phyloP scores from a whole-genome alignment of 1,284 basidiomycete genomes.

The Wallemia hederae region DNA sequence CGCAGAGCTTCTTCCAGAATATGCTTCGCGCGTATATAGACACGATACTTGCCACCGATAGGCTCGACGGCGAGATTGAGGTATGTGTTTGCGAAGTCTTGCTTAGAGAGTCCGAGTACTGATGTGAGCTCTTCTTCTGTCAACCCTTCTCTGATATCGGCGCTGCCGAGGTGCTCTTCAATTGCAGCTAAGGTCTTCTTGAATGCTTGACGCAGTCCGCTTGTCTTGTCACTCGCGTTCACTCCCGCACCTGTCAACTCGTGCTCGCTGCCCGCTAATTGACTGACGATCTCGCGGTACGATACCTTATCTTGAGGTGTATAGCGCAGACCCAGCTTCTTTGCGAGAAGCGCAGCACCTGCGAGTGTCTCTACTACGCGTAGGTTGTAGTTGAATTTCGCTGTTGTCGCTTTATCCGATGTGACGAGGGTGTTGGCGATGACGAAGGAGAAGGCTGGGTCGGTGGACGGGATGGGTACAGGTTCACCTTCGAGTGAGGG shows the following conservation, averaged over 20 bases:
- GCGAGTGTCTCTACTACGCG: slow-evolving; percentile 60
- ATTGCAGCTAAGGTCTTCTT: slow-evolving; percentile 23
- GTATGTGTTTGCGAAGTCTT: slow-evolving; percentile 33
- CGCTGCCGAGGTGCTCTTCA: slow-evolving; percentile 24
- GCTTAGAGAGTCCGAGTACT: slow-evolving; percentile 22
- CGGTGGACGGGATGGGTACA: slow-evolving; percentile 21
- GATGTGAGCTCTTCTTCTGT: slow-evolving; percentile 20
- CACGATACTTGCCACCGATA: slow-evolving; percentile 29
- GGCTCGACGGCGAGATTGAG: slow-evolving; percentile 33
- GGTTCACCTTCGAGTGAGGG: slow-evolving; percentile 36
- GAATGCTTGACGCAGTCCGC: slow-evolving; percentile 21
- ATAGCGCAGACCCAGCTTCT: slow-evolving; percentile 23
- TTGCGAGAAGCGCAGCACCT: slow-evolving; percentile 38
- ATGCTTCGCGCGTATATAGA: slow-evolving; percentile 48
- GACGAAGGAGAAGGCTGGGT: slow-evolving; percentile 26
- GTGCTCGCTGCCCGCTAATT: neutral
- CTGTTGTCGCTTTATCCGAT: slow-evolving; percentile 47
- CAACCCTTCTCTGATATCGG: slow-evolving; percentile 11
- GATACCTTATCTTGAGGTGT: slow-evolving; percentile 6
- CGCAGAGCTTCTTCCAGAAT: slow-evolving; percentile 46
- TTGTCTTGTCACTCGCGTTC: neutral
- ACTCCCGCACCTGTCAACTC: neutral
- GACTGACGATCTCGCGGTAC: slow-evolving; percentile 2
- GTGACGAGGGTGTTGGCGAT: slow-evolving; percentile 57
- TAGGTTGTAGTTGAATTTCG: slow-evolving; percentile 51